Evolutionary conservation across 139 green algal species (phyloP).

Genomic region (Chlorella sorokiniana): DNA sequence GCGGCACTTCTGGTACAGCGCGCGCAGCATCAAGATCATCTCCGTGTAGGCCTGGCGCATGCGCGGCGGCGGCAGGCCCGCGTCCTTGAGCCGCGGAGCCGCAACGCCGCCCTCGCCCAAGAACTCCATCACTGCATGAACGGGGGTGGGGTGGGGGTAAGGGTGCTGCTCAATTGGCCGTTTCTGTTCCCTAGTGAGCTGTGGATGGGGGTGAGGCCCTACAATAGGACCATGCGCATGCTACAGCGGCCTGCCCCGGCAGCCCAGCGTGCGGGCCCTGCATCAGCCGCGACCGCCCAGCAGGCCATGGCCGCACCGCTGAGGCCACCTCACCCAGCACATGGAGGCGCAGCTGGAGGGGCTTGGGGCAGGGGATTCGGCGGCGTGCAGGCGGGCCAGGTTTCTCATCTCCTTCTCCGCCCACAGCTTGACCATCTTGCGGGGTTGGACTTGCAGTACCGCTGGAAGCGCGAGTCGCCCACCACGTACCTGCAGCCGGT

Average conservation of each 20-base stretch:
- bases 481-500: constrained; percentile 86
- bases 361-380: constrained; percentile 81
- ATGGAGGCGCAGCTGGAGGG: constrained; percentile 89
- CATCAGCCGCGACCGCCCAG: constrained; percentile 79
- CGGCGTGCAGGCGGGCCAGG: constrained; percentile 72
- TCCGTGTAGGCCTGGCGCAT: constrained; percentile 75
- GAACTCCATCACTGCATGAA: constrained; percentile 20
- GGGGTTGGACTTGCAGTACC: constrained; percentile 95
- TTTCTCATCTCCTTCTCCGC: constrained; percentile 99
- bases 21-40: constrained; percentile 74
- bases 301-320: too few species aligned
- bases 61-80: constrained; percentile 66
- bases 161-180: background rate
- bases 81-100: constrained; percentile 92
- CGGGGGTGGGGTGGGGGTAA: background rate
- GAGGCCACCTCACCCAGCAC: constrained; percentile 80
- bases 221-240: too few species aligned
- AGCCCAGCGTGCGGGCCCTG: constrained; percentile 66
- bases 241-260: background rate
- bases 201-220: too few species aligned
- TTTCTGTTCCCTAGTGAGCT: too few species aligned
- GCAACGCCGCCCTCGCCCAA: constrained; percentile 69
- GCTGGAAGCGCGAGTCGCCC: constrained; percentile 93
- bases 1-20: constrained; percentile 88
- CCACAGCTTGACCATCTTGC: constrained; percentile 99